Evolutionary conservation across 23 red algal species (phyloP).

Genomic region (Gracilaria vermiculophylla): DNA sequence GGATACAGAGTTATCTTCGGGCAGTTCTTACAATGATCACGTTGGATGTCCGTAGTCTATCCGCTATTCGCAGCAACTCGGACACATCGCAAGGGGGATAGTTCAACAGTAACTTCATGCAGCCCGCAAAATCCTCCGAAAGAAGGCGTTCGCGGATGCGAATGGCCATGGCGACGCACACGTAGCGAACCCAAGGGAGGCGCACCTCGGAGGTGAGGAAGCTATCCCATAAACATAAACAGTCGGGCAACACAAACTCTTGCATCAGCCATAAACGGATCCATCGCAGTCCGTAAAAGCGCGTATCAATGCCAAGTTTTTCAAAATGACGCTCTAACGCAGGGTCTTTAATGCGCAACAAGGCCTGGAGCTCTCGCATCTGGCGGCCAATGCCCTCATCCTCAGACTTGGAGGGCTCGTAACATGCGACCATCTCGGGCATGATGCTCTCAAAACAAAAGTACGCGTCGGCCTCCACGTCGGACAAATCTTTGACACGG

Average conservation of each 20-base stretch:
- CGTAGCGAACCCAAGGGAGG: slow-evolving; percentile 71
- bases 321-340: slow-evolving; percentile 58
- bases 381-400: slow-evolving; percentile 38
- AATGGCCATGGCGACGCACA: slow-evolving; percentile 63
- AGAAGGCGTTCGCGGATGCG: slow-evolving; percentile 48
- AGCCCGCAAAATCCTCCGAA: slow-evolving; percentile 45
- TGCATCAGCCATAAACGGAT: slow-evolving; percentile 76
- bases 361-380: slow-evolving; percentile 32
- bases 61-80: slow-evolving; percentile 52
- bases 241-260: slow-evolving; percentile 71
- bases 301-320: slow-evolving; percentile 52
- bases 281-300: slow-evolving; percentile 73
- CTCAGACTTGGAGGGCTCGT: slow-evolving; percentile 6
- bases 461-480: slow-evolving; percentile 76
- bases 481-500: slow-evolving; percentile 21
- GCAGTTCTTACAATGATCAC: slow-evolving; percentile 69
- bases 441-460: slow-evolving; percentile 63
- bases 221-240: slow-evolving; percentile 64
- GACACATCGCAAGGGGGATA: slow-evolving; percentile 63
- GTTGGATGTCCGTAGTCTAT: slow-evolving; percentile 61
- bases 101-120: slow-evolving; percentile 74
- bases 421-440: slow-evolving; percentile 39
- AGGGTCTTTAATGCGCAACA: slow-evolving; percentile 67
- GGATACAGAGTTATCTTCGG: slow-evolving; percentile 23
- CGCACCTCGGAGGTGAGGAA: slow-evolving; percentile 69